Conservation (phyloP, 1,139 yeast species). For the Pichia norvegensis region DNA sequence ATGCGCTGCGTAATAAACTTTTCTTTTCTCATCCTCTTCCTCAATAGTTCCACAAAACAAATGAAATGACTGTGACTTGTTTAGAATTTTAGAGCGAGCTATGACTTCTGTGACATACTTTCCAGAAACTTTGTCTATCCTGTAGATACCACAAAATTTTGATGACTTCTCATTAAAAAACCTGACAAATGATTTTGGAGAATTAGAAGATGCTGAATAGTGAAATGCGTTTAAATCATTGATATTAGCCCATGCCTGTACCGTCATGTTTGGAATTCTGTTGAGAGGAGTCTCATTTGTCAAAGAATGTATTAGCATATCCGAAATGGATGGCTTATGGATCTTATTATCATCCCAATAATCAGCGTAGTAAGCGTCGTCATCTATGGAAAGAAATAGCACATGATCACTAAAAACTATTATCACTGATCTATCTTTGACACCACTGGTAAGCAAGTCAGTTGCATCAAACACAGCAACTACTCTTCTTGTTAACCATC, state of each 20-base stretch:
- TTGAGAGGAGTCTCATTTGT: constrained; percentile 74
- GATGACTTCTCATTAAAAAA: constrained; percentile 21
- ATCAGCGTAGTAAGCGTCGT: constrained; percentile 35
- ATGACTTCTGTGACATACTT: constrained; percentile 52
- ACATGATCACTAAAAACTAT: constrained; percentile 76
- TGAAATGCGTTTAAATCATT: constrained; percentile 43
- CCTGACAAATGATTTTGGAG: constrained; percentile 21
- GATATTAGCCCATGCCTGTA: constrained; percentile 62
- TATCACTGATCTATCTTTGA: constrained; percentile 44
- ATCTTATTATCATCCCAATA: constrained; percentile 21
- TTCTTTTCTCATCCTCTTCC: constrained; percentile 30
- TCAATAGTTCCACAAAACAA: constrained; percentile 37
- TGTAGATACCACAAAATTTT: constrained; percentile 20
- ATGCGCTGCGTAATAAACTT: constrained; percentile 74
- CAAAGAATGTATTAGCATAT: constrained; percentile 80
- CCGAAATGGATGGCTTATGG: constrained; percentile 60
- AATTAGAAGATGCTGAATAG: constrained; percentile 31
- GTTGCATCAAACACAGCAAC: constrained; percentile 68
- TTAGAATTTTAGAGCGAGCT: constrained; percentile 69
- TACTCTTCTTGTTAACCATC: constrained; percentile 81
- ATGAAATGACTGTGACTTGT: constrained; percentile 81
- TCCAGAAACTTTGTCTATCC: constrained; percentile 21
- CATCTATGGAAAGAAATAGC: constrained; percentile 50
- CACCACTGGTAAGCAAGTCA: constrained; percentile 32
- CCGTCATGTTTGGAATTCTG: constrained; percentile 60